These are phyloP conservation scores for Tribonema minus DNA, from an alignment of 108 stramenopile species.

Conservation along the genomic window DNA sequence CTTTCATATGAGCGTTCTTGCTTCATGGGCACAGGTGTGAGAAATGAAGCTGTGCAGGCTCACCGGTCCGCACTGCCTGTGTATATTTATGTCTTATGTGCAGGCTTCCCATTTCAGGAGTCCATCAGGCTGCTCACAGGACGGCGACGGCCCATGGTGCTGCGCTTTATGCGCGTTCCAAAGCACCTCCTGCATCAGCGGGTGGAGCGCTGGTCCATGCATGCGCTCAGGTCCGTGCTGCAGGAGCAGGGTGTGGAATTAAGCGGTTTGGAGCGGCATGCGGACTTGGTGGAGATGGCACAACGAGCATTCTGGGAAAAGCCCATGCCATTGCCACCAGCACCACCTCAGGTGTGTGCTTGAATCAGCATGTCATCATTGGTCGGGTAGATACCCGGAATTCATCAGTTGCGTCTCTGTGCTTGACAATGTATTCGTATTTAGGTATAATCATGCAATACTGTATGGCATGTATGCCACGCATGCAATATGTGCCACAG, in stretches of 20 bases:
- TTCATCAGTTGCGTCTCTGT: background rate
- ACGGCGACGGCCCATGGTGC: slow-evolving; percentile 19
- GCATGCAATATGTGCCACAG: no score
- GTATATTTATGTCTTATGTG: no score
- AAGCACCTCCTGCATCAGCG: slow-evolving; percentile 11
- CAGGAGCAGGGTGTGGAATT: slow-evolving; percentile 14
- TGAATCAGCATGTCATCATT: no score
- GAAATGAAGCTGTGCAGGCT: no score
- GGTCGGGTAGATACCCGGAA: no score
- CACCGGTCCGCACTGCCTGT: no score
- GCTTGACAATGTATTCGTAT: background rate
- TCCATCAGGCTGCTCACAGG: slow-evolving; percentile 25
- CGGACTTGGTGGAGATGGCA: slow-evolving; percentile 22
- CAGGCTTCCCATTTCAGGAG: slow-evolving; percentile 28
- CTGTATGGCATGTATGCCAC: no score
- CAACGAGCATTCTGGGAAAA: slow-evolving; percentile 29
- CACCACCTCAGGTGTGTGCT: slow-evolving; percentile 25
- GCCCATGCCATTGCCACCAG: slow-evolving; percentile 33
- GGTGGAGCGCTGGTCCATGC: slow-evolving; percentile 33
- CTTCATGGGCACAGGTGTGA: no score
- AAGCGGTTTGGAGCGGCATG: slow-evolving; percentile 32
- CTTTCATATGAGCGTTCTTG: no score
- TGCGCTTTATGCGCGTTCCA: slow-evolving; percentile 23
- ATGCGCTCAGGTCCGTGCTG: slow-evolving; percentile 31
- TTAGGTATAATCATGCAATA: background rate